These are phyloP conservation scores for Fusarium sp. DNA, from an alignment of 2,329 filamentous ascomycete genomes.

Conservation along the genomic window DNA sequence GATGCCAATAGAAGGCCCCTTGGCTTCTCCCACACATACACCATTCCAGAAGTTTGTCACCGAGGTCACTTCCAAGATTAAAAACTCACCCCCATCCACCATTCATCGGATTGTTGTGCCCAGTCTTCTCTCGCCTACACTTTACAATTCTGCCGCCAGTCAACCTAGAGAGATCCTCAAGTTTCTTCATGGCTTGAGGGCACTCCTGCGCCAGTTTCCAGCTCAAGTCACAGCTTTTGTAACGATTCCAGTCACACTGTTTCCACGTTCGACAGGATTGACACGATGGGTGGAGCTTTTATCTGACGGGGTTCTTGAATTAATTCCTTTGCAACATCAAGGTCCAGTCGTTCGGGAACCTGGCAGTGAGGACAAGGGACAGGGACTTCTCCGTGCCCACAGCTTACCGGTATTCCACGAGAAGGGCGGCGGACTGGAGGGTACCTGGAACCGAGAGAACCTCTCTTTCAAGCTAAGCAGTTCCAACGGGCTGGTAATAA, in stretches of 20 bases:
- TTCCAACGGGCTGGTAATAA: conserved; percentile 82
- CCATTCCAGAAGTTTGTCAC: conserved; percentile 72
- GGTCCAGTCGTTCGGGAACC: conserved; percentile 62
- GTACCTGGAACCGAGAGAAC: conserved; percentile 79
- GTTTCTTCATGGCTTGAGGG: conserved; percentile 83
- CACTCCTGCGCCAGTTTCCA: conserved; percentile 75
- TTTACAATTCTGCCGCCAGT: conserved; percentile 77
- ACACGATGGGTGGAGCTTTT: conserved; percentile 88
- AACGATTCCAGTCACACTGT: conserved; percentile 82
- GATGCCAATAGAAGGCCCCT: conserved; percentile 56
- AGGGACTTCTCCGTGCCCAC: conserved; percentile 87
- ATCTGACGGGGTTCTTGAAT: conserved; percentile 85
- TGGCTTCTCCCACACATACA: conserved; percentile 39
- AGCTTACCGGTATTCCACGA: conserved; percentile 87
- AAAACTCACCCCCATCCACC: conserved; percentile 65
- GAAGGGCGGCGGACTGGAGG: conserved; percentile 80
- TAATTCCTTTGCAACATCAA: conserved; percentile 74
- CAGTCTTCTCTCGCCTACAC: conserved; percentile 83
- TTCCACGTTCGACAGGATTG: conserved; percentile 78
- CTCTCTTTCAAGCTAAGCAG: conserved; percentile 90
- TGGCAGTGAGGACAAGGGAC: conserved; percentile 76
- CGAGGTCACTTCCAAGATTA: conserved; percentile 66
- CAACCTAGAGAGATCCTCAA: conserved; percentile 79
- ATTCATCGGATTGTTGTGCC: conserved; percentile 89
- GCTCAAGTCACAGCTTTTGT: conserved; percentile 76